These are phyloP conservation scores for Stylonectria norvegica DNA, from an alignment of 2,329 filamentous ascomycete species.

Conservation along the genomic window DNA sequence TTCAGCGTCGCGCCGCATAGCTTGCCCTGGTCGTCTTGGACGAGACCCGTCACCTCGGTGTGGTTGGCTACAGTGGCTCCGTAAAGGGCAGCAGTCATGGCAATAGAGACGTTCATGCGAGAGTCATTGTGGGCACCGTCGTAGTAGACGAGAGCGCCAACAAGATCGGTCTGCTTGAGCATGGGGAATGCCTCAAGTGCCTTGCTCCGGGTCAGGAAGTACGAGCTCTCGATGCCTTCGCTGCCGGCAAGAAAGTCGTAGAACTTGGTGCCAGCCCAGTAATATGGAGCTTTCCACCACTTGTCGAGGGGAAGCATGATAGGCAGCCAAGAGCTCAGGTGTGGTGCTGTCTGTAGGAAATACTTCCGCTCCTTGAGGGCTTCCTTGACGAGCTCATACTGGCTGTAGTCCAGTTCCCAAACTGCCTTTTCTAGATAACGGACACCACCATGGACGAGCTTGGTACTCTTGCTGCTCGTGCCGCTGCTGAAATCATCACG, in stretches of 20 bases:
- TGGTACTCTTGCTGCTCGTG: slow-evolving; percentile 73
- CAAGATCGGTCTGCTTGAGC: slow-evolving; percentile 74
- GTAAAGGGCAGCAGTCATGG: slow-evolving; percentile 85
- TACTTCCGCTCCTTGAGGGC: slow-evolving; percentile 72
- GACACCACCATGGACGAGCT: slow-evolving; percentile 74
- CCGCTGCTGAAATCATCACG: slow-evolving; percentile 71
- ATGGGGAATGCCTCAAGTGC: slow-evolving; percentile 85
- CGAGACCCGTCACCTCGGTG: slow-evolving; percentile 71
- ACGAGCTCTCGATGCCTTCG: slow-evolving; percentile 84
- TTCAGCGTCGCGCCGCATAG: slow-evolving; percentile 71
- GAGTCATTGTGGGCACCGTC: slow-evolving; percentile 92
- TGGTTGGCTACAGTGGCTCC: slow-evolving; percentile 81
- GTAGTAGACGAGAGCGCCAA: slow-evolving; percentile 85
- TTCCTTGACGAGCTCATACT: slow-evolving; percentile 68
- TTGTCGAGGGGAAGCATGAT: slow-evolving; percentile 73
- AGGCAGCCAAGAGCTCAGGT: slow-evolving; percentile 69
- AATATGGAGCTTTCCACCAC: slow-evolving; percentile 76
- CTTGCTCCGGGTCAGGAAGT: slow-evolving; percentile 83
- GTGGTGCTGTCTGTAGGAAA: slow-evolving; percentile 71
- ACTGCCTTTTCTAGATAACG: slow-evolving; percentile 73
- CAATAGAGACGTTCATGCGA: slow-evolving; percentile 85
- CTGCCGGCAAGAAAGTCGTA: slow-evolving; percentile 84
- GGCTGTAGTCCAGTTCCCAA: slow-evolving; percentile 71
- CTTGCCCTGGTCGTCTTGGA: slow-evolving; percentile 69
- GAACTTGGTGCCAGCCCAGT: slow-evolving; percentile 73